These are phyloP conservation scores for Penicillium coffeae DNA, from an alignment of 495 filamentous ascomycete species.

Conservation along the genomic window DNA sequence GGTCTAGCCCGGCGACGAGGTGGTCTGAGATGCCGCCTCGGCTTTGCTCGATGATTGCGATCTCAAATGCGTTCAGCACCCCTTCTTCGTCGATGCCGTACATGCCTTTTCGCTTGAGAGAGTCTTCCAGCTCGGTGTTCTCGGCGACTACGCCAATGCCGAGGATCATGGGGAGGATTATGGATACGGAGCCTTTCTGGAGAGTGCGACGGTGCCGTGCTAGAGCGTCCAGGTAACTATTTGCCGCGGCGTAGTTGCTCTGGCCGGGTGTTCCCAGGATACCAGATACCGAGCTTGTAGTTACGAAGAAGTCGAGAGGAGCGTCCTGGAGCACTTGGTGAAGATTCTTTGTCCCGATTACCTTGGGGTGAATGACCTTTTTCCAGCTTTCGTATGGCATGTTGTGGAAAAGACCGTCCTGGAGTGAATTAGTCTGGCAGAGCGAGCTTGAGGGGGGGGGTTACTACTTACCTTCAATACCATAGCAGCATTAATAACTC, in stretches of 20 bases:
- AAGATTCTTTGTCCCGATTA: slow-evolving; percentile 19
- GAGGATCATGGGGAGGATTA: slow-evolving; percentile 22
- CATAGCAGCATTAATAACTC: slow-evolving; percentile 39
- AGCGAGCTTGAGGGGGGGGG: not conserved
- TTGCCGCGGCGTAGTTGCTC: slow-evolving; percentile 28
- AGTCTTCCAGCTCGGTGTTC: slow-evolving; percentile 27
- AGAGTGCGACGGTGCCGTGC: slow-evolving; percentile 25
- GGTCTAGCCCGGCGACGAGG: slow-evolving; percentile 32
- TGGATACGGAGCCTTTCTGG: not conserved
- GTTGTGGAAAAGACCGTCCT: slow-evolving; percentile 21
- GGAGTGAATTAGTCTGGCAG: not conserved
- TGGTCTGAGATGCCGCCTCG: slow-evolving; percentile 2
- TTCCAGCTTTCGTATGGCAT: slow-evolving; percentile 16
- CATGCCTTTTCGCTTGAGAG: slow-evolving; percentile 26
- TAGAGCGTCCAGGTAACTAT: slow-evolving; percentile 33
- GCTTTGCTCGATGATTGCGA: slow-evolving; percentile 17
- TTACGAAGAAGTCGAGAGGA: slow-evolving; percentile 31
- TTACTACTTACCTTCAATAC: slow-evolving; percentile 12
- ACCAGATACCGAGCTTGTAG: slow-evolving; percentile 24
- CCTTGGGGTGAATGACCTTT: slow-evolving; percentile 18
- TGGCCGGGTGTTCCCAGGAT: slow-evolving; percentile 28
- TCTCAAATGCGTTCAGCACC: slow-evolving; percentile 29
- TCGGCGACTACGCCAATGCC: slow-evolving; percentile 37
- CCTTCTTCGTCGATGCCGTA: slow-evolving; percentile 39
- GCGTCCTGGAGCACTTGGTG: slow-evolving; percentile 18